phyloP scores from a whole-genome alignment of 768 basidiomycete species.

The Tulasnella sp. region DNA sequence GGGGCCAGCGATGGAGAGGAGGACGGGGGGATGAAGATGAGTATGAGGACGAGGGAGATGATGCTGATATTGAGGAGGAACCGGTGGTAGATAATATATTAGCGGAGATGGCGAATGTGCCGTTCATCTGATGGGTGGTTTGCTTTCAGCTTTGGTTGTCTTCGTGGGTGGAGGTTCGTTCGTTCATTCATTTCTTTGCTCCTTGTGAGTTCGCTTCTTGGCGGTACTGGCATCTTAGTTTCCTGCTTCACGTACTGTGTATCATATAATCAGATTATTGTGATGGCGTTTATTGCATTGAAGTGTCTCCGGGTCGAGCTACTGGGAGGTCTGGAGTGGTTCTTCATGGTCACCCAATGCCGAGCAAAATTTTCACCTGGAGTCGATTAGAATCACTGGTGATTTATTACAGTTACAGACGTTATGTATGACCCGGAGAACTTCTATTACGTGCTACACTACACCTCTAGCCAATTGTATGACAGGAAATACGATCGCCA shows the following conservation, averaged over 20 bases:
- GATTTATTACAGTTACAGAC: too few species aligned
- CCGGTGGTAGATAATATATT: conserved; percentile 72
- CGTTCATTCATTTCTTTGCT: not conserved
- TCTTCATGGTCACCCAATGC: too few species aligned
- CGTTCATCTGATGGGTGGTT: conserved; percentile 41
- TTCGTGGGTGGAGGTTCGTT: not conserved
- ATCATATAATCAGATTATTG: not conserved
- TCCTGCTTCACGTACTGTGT: not conserved
- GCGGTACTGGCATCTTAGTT: not conserved
- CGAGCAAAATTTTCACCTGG: too few species aligned
- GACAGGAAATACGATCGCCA: too few species aligned
- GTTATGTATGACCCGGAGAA: too few species aligned
- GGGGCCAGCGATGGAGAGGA: conserved; percentile 37
- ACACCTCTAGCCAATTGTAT: too few species aligned
- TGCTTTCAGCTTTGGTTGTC: not conserved
- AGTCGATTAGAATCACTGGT: too few species aligned
- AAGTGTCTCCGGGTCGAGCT: too few species aligned
- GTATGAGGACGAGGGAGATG: conserved; percentile 43
- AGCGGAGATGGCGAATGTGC: conserved; percentile 79
- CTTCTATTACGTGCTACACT: too few species aligned
- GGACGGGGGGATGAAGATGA: conserved; percentile 37
- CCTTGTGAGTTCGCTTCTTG: not conserved
- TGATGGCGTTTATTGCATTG: too few species aligned
- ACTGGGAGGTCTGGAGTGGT: too few species aligned
- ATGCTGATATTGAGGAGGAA: conserved; percentile 52